These are phyloP conservation scores for Penicillium sp. DNA, from an alignment of 2,329 filamentous ascomycete species.

Conservation along the genomic window DNA sequence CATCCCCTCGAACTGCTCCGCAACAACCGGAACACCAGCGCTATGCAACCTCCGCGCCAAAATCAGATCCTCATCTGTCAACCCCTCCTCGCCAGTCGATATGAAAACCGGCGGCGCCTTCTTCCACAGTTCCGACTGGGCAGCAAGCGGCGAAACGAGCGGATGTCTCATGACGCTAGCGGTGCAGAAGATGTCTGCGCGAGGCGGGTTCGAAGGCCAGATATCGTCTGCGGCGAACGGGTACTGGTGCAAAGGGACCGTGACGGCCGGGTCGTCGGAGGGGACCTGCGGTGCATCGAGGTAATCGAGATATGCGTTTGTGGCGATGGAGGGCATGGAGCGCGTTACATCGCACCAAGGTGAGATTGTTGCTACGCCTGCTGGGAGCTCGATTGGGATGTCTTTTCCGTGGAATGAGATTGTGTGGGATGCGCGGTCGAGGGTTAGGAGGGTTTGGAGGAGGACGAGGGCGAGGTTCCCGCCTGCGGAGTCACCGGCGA, in stretches of 20 bases:
- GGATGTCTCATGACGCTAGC: constrained; percentile 40
- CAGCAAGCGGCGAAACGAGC: constrained; percentile 40
- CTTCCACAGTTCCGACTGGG: constrained; percentile 38
- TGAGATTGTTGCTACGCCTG: constrained; percentile 38
- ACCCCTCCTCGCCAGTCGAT: constrained; percentile 41
- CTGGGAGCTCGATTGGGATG: constrained; percentile 41
- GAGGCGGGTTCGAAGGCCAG: constrained; percentile 43
- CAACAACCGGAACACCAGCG: constrained; percentile 36
- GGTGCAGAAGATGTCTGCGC: constrained; percentile 43
- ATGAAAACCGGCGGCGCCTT: constrained; percentile 43
- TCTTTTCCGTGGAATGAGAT: constrained; percentile 42
- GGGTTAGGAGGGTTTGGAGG: constrained; percentile 43
- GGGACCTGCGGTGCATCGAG: constrained; percentile 31
- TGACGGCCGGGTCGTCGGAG: constrained; percentile 12
- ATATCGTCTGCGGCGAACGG: constrained; percentile 34
- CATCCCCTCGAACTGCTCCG: constrained; percentile 46
- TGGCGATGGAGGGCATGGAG: constrained; percentile 40
- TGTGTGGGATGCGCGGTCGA: constrained; percentile 34
- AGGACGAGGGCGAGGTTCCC: constrained; percentile 43
- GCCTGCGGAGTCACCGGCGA: constrained; percentile 48
- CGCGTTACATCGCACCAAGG: constrained; percentile 45
- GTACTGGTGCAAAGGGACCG: constrained; percentile 23
- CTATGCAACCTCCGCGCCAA: constrained; percentile 41
- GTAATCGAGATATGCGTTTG: constrained; percentile 43
- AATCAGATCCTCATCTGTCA: constrained; percentile 42